Evolutionary conservation across 805 yeast genomes (phyloP).

Genomic region (Myxozyma kluyveri): DNA sequence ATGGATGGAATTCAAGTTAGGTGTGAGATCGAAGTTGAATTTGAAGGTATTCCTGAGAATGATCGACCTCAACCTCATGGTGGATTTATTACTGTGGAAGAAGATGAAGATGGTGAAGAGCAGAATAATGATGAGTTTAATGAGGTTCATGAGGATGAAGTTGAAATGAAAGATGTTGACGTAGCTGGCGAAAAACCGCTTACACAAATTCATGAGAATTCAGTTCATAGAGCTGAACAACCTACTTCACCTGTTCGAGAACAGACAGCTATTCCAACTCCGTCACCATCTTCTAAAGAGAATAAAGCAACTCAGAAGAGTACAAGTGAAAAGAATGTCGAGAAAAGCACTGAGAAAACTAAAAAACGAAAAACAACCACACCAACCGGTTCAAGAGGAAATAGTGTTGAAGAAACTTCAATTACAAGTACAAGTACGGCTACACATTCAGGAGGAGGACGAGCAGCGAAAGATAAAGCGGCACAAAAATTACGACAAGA

Average conservation of each 20-base stretch:
- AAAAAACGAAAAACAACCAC: neutral
- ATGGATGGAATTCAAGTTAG: too few relatives aligned
- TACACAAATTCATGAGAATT: constrained; percentile 27
- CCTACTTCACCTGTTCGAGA: neutral
- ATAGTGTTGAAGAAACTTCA: too few relatives aligned
- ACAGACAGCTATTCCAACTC: neutral
- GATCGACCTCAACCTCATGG: too few relatives aligned
- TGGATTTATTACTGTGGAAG: too few relatives aligned
- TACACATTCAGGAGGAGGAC: constrained; percentile 19
- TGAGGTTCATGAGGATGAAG: constrained; percentile 3
- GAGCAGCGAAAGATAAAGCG: constrained; percentile 63
- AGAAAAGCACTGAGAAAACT: neutral
- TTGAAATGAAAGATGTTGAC: constrained; percentile 8
- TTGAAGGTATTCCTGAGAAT: too few relatives aligned
- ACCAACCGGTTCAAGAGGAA: neutral
- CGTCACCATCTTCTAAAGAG: neutral
- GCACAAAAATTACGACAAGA: constrained; percentile 62
- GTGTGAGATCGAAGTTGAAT: too few relatives aligned
- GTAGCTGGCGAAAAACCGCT: neutral
- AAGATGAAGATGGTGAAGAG: neutral
- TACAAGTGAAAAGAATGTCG: neutral
- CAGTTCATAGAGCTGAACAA: neutral
- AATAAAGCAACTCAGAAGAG: neutral
- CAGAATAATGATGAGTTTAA: constrained; percentile 4
- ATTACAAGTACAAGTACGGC: neutral